Evolutionary conservation across 768 basidiomycete genomes (phyloP).

Genomic region (Leccinum olivaceopallidum): DNA sequence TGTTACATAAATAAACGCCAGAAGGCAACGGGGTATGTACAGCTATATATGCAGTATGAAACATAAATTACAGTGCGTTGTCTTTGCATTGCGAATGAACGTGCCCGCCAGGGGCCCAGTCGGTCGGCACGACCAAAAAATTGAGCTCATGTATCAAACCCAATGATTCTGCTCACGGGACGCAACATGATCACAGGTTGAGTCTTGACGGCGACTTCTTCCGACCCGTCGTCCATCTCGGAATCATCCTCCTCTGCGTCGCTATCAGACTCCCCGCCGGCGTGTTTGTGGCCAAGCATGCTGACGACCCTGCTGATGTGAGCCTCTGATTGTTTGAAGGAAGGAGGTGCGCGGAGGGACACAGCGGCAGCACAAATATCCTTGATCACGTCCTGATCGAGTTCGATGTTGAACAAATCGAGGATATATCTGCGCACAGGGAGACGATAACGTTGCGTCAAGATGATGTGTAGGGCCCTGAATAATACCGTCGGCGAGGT

Average conservation of each 20-base stretch:
- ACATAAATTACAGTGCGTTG: conserved; percentile 25
- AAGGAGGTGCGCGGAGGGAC: conserved; percentile 48
- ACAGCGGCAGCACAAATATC: conserved; percentile 53
- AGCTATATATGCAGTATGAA: conserved; percentile 13
- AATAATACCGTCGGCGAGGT: conserved; percentile 77
- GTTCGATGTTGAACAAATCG: conserved; percentile 86
- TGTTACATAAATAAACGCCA: not conserved
- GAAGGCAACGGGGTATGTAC: not conserved
- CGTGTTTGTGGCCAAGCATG: conserved; percentile 58
- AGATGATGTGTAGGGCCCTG: conserved; percentile 84
- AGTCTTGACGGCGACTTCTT: conserved; percentile 41
- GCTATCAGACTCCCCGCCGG: conserved; percentile 56
- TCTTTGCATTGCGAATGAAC: not conserved
- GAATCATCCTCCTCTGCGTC: conserved; percentile 56
- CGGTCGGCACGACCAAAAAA: not conserved
- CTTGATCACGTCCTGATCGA: conserved; percentile 62
- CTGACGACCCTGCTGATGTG: conserved; percentile 51
- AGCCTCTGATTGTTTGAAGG: conserved; percentile 44
- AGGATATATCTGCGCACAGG: conserved; percentile 92
- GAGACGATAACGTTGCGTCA: conserved; percentile 85
- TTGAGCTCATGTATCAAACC: conserved; percentile 43
- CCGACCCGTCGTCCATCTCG: conserved; percentile 45
- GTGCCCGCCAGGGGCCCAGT: not conserved
- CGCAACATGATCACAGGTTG: conserved; percentile 56
- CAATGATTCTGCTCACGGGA: conserved; percentile 59